These are phyloP conservation scores for Hibiscus mutabilis DNA, from an alignment of 345 rosid species.

Conservation along the genomic window DNA sequence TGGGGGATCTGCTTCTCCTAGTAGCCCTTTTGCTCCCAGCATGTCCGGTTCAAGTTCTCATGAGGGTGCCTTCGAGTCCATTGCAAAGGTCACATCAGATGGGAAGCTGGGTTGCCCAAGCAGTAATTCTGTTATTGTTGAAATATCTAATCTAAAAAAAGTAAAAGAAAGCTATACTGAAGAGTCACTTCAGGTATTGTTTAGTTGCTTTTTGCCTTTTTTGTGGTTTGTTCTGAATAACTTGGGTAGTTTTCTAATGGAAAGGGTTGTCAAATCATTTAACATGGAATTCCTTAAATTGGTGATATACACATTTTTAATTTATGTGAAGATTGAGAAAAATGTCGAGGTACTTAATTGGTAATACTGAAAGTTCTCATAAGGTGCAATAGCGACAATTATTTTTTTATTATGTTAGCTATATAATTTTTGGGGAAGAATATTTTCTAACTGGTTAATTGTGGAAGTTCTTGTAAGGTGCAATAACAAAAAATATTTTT, in stretches of 20 bases:
- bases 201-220: background rate
- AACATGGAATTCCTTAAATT: too few relatives aligned
- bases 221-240: background rate
- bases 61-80: constrained; percentile 70
- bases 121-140: constrained; percentile 84
- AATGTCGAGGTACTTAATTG: background rate
- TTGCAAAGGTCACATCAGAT: constrained; percentile 78
- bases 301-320: too few relatives aligned
- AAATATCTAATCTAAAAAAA: constrained; percentile 89
- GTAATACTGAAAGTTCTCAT: too few relatives aligned
- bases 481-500: background rate
- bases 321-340: background rate
- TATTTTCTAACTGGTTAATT: background rate
- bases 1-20: constrained; percentile 91
- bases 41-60: constrained; percentile 83
- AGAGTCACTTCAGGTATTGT: constrained; percentile 84
- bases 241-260: background rate
- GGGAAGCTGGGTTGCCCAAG: constrained; percentile 75
- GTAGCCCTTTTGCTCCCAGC: constrained; percentile 92
- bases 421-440: too few relatives aligned
- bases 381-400: too few relatives aligned
- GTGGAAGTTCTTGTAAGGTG: background rate
- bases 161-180: constrained; percentile 94
- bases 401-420: too few relatives aligned
- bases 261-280: background rate